Conservation (phyloP, 345 rosid species). For the Eucalyptus coolabah region DNA sequence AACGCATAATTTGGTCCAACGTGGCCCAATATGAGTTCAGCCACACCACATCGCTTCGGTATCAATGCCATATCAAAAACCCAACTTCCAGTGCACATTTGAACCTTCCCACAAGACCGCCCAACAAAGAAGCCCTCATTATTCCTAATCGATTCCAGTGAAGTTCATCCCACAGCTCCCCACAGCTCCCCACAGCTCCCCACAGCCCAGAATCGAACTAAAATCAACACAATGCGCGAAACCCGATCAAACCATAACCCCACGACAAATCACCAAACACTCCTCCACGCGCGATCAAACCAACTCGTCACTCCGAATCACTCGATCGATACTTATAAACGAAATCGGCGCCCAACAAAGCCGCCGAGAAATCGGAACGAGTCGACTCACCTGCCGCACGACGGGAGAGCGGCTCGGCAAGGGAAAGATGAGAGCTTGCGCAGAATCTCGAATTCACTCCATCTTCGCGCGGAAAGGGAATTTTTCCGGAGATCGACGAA, state of each 20-base stretch:
- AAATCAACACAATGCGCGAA: not conserved
- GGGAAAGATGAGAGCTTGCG: not conserved
- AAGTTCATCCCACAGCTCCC: not conserved
- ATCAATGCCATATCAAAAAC: not conserved
- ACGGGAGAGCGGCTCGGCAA: not conserved
- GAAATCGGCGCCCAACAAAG: not conserved
- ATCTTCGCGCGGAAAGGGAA: too few species aligned
- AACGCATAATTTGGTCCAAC: not conserved
- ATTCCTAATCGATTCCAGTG: not conserved
- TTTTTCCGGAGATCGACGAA: not conserved
- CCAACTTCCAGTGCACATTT: not conserved
- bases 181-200: not conserved
- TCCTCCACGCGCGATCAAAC: not conserved
- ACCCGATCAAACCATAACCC: not conserved
- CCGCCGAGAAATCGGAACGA: not conserved
- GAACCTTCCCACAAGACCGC: not conserved
- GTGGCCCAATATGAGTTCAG: not conserved
- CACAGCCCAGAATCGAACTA: not conserved
- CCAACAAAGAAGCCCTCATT: not conserved
- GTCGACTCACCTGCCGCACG: not conserved
- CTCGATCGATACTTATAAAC: not conserved
- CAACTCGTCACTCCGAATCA: not conserved
- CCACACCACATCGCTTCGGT: not conserved
- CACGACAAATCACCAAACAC: not conserved
- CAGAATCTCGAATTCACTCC: not conserved